Conservation (phyloP, 202 grass and related monocot genomes). For the Sporobolus alterniflorus region DNA sequence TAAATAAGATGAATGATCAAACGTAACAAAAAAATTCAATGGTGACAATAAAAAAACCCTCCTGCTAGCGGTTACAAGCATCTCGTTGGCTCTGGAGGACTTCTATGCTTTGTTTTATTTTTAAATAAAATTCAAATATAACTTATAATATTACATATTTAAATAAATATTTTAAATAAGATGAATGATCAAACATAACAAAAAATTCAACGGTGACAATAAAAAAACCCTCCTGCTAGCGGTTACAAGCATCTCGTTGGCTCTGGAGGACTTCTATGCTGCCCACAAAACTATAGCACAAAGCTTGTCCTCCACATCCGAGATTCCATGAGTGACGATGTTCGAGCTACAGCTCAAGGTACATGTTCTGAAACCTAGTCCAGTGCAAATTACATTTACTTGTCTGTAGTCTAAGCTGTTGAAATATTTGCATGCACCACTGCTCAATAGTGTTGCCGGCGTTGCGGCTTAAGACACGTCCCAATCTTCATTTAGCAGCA, state of each 20-base stretch:
- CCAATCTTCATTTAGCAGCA: not conserved
- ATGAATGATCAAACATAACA: too few relatives aligned
- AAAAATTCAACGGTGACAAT: too few relatives aligned
- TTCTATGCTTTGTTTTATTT: too few relatives aligned
- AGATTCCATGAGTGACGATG: constrained; percentile 23
- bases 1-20: too few relatives aligned
- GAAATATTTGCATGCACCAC: not conserved
- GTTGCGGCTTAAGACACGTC: not conserved
- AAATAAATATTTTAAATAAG: too few relatives aligned
- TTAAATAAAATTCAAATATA: too few relatives aligned
- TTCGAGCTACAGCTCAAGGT: constrained; percentile 52
- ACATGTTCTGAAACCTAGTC: not conserved
- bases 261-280: constrained; percentile 47
- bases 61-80: constrained; percentile 45
- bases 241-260: constrained; percentile 46
- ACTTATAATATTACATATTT: too few relatives aligned
- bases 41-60: too few relatives aligned
- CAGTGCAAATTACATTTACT: not conserved
- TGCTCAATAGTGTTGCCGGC: not conserved
- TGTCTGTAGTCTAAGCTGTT: not conserved
- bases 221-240: too few relatives aligned
- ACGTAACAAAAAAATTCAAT: too few relatives aligned
- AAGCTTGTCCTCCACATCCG: constrained; percentile 47
- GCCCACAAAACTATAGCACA: constrained; percentile 38
- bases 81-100: constrained; percentile 46